These are phyloP conservation scores for Trichoderma harzianum DNA, from an alignment of 2,329 filamentous ascomycete species.

Conservation along the genomic window DNA sequence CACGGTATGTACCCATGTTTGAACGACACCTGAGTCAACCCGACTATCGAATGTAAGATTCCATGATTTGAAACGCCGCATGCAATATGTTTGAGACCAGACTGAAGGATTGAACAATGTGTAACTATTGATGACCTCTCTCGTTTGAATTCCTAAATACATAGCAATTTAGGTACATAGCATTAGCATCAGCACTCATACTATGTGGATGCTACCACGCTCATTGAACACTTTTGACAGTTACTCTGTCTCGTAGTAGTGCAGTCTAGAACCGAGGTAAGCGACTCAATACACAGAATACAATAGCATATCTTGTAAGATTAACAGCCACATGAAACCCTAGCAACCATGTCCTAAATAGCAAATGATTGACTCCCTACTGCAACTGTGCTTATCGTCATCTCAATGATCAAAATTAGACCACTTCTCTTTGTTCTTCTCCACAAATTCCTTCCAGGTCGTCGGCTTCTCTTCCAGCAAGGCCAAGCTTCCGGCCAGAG, in stretches of 20 bases:
- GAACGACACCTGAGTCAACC: not conserved
- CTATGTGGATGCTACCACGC: not conserved
- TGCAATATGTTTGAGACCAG: not conserved
- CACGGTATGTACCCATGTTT: not conserved
- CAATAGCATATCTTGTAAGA: not conserved
- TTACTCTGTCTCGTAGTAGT: not conserved
- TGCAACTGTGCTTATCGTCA: not conserved
- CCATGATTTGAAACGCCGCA: not conserved
- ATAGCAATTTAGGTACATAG: not conserved
- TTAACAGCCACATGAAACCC: not conserved
- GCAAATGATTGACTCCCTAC: not conserved
- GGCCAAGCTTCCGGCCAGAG: constrained; percentile 31
- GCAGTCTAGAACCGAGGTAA: not conserved
- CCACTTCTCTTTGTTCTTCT: constrained; percentile 32
- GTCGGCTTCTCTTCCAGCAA: constrained; percentile 37
- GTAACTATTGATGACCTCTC: not conserved
- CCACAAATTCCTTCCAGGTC: constrained; percentile 38
- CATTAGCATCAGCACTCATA: not conserved
- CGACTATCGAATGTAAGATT: not conserved
- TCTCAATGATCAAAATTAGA: not conserved
- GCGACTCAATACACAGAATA: not conserved
- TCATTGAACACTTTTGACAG: not conserved
- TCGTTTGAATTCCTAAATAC: not conserved
- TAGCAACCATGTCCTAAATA: not conserved
- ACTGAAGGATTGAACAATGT: not conserved